Conservation (phyloP, 1,284 basidiomycete genomes). For the Vanrija pseudolonga region DNA sequence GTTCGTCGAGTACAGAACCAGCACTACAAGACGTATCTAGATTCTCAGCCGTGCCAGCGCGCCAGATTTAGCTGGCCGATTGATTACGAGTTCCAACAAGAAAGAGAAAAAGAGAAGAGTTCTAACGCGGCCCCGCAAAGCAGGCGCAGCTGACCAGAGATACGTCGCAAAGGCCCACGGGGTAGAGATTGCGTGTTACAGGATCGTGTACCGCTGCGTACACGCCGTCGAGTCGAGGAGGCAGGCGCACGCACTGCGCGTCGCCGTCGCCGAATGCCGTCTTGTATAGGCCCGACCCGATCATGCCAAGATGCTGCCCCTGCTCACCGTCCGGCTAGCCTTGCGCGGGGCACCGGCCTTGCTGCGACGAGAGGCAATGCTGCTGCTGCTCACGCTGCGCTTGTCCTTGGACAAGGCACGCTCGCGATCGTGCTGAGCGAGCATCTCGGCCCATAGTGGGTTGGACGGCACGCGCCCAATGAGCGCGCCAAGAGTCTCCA, state of each 20-base stretch:
- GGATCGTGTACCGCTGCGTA: too few relatives aligned
- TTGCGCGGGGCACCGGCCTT: neutral
- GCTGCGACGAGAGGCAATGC: neutral
- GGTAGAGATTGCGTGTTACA: too few relatives aligned
- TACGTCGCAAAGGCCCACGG: too few relatives aligned
- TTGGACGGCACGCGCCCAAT: conserved; percentile 83
- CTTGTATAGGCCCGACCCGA: neutral
- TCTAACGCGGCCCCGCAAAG: neutral
- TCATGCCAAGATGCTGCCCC: neutral
- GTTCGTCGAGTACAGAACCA: neutral
- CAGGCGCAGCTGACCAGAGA: neutral
- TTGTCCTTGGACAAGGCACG: neutral
- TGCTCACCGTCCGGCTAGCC: neutral
- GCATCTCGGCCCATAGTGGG: conserved; percentile 82
- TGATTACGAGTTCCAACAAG: neutral
- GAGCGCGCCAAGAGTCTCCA: conserved; percentile 71
- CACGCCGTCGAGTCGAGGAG: too few relatives aligned
- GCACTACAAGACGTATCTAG: neutral
- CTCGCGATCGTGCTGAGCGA: conserved; percentile 42
- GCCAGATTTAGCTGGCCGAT: neutral
- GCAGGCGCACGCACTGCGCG: too few relatives aligned
- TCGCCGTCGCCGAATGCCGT: too few relatives aligned
- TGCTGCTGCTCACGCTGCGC: neutral
- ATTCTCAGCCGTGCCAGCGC: neutral
- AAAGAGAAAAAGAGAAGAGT: neutral